These are phyloP conservation scores for Gentiana macrophylla DNA, from an alignment of 257 asterid species.

Conservation along the genomic window DNA sequence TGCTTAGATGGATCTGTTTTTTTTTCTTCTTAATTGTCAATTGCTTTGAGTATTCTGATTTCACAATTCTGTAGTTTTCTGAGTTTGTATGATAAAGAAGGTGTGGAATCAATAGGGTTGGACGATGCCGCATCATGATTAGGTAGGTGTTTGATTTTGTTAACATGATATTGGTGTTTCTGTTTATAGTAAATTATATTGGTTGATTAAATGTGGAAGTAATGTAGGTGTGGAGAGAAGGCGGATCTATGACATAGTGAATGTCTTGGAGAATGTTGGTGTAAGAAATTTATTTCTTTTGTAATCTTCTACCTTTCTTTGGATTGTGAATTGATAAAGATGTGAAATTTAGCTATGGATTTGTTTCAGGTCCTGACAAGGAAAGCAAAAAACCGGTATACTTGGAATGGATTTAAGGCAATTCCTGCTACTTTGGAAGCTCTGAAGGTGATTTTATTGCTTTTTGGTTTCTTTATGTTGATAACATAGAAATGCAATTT, in stretches of 20 bases:
- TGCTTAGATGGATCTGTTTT: background rate
- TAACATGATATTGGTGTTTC: background rate
- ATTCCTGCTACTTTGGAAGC: slow-evolving; percentile 63
- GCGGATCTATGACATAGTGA: slow-evolving; percentile 96
- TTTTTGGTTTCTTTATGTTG: background rate
- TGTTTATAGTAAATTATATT: background rate
- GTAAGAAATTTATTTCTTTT: slow-evolving; percentile 29
- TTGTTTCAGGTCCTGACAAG: slow-evolving; percentile 57
- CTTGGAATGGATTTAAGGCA: slow-evolving; percentile 91
- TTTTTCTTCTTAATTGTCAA: background rate
- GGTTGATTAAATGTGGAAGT: background rate
- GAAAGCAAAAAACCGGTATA: slow-evolving; percentile 77
- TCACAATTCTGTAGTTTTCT: slow-evolving; percentile 43
- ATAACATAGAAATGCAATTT: too few relatives aligned
- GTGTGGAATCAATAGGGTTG: slow-evolving; percentile 73
- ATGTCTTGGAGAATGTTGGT: slow-evolving; percentile 91
- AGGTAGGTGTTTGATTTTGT: slow-evolving; percentile 25
- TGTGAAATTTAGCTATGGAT: background rate
- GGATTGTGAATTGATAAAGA: background rate
- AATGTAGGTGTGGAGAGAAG: slow-evolving; percentile 81
- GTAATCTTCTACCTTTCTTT: background rate
- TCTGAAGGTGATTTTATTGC: slow-evolving; percentile 36
- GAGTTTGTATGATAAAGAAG: slow-evolving; percentile 73
- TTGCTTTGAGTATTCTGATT: background rate
- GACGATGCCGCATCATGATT: slow-evolving; percentile 83